These are phyloP conservation scores for Lachancea kluyveri DNA, from an alignment of 805 yeast species.

Conservation along the genomic window DNA sequence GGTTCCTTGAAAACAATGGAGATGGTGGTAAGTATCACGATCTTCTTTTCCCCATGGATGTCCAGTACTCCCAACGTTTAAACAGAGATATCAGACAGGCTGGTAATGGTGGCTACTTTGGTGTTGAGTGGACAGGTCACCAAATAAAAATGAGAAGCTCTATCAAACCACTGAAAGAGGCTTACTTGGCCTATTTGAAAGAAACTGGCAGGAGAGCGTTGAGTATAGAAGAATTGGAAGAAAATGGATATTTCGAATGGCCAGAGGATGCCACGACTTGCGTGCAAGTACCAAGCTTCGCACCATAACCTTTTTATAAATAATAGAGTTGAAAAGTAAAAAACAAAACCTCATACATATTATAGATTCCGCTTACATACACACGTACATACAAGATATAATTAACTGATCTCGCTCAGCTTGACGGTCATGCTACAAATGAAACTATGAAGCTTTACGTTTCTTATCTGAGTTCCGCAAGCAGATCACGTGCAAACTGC, in stretches of 20 bases:
- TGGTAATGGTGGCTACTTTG: constrained; percentile 39
- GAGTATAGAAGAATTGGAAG: constrained; percentile 35
- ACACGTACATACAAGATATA: too few relatives aligned
- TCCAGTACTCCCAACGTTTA: constrained; percentile 47
- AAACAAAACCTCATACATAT: too few relatives aligned
- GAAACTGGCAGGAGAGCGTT: constrained; percentile 35
- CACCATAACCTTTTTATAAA: too few relatives aligned
- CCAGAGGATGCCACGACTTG: constrained; percentile 20
- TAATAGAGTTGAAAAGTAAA: too few relatives aligned
- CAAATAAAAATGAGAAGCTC: constrained; percentile 39
- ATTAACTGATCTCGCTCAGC: too few relatives aligned
- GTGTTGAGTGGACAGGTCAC: constrained; percentile 47
- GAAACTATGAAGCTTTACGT: too few relatives aligned
- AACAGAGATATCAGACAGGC: constrained; percentile 33
- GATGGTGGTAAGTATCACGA: constrained; percentile 45
- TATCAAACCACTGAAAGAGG: constrained; percentile 39
- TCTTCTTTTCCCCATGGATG: constrained; percentile 51
- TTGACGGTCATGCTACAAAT: too few relatives aligned
- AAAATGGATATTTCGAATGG: constrained; percentile 31
- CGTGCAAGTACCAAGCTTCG: constrained; percentile 13
- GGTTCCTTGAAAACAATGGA: constrained; percentile 39
- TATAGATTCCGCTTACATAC: too few relatives aligned
- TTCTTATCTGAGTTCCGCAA: too few relatives aligned
- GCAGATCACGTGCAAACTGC: too few relatives aligned
- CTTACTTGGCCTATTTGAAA: constrained; percentile 35